These are phyloP conservation scores for Fraxinus sp. DNA, from an alignment of 305 asterid genomes.

Conservation along the genomic window DNA sequence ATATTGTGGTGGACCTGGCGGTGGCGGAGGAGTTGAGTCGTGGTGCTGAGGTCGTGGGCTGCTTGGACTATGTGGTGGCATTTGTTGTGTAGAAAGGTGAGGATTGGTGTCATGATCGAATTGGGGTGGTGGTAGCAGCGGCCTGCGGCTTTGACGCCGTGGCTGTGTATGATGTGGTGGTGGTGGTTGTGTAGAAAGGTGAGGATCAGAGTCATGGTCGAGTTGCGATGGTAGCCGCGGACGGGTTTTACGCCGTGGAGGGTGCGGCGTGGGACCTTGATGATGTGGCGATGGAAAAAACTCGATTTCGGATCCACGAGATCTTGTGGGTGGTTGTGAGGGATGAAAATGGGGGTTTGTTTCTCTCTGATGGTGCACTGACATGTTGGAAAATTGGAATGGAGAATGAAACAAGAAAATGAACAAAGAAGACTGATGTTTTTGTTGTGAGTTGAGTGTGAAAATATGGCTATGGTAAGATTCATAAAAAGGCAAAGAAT, in stretches of 20 bases:
- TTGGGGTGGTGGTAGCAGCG: background rate
- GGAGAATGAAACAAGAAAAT: constrained; percentile 19
- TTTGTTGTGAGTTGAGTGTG: background rate
- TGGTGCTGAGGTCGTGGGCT: background rate
- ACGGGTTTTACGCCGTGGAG: background rate
- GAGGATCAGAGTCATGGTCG: constrained; percentile 1
- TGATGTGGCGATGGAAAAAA: background rate
- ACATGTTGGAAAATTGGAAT: background rate
- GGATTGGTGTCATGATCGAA: background rate
- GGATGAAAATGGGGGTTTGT: constrained; percentile 43
- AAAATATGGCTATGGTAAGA: constrained; percentile 21
- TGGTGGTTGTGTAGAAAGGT: background rate
- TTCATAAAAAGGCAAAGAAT: constrained; percentile 35
- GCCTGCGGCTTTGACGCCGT: constrained; percentile 5
- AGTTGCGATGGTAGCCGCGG: background rate
- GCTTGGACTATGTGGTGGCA: background rate
- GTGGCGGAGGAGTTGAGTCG: background rate
- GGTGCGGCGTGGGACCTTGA: background rate
- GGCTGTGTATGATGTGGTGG: constrained; percentile 14
- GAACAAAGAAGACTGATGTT: background rate
- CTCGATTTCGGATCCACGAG: background rate
- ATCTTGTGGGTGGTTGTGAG: constrained; percentile 10
- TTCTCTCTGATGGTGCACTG: constrained; percentile 29
- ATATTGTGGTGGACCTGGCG: background rate
- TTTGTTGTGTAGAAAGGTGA: background rate